These are phyloP conservation scores for Tylopilus plumbeoviolaceoides DNA, from an alignment of 768 basidiomycete genomes.

Conservation along the genomic window DNA sequence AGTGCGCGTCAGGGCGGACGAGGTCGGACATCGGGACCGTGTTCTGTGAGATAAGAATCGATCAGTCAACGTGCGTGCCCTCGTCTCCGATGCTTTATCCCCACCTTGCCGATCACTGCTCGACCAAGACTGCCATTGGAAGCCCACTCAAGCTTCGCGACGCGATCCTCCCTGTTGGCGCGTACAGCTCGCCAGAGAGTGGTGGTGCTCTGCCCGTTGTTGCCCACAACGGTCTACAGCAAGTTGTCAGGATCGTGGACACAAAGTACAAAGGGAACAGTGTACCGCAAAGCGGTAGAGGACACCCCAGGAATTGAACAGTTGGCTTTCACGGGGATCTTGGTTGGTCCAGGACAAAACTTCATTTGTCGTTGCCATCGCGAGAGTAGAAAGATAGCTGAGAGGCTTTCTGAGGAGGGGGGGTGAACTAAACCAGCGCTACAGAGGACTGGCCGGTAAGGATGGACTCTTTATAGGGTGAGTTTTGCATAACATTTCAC, in stretches of 20 bases:
- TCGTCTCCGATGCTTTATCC: slow-evolving; percentile 15
- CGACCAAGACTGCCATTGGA: slow-evolving; percentile 79
- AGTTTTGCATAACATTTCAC: slow-evolving; percentile 42
- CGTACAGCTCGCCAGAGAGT: slow-evolving; percentile 80
- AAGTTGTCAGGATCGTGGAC: slow-evolving; percentile 25
- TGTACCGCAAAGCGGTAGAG: slow-evolving; percentile 75
- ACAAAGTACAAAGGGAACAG: slow-evolving; percentile 18
- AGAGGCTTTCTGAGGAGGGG: slow-evolving; percentile 29
- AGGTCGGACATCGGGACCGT: slow-evolving; percentile 81
- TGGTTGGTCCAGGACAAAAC: slow-evolving; percentile 85
- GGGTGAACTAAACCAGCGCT: slow-evolving; percentile 28
- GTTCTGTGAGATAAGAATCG: slow-evolving; percentile 45
- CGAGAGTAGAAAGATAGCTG: slow-evolving; percentile 35
- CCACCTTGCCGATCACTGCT: slow-evolving; percentile 80
- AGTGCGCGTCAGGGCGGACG: slow-evolving; percentile 61
- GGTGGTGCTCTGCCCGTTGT: slow-evolving; percentile 66
- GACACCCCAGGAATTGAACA: slow-evolving; percentile 80
- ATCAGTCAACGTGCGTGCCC: slow-evolving; percentile 19
- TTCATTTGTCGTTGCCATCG: slow-evolving; percentile 57
- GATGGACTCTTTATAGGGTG: slow-evolving; percentile 51
- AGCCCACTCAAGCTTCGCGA: slow-evolving; percentile 87
- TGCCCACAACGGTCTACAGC: slow-evolving; percentile 56
- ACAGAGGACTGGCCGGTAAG: slow-evolving; percentile 10
- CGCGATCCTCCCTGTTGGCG: slow-evolving; percentile 81
- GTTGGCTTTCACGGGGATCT: slow-evolving; percentile 77